Evolutionary conservation across 75 land plant genomes (phyloP), one percentile per base, ranked within the genome.

Genomic region (Cunninghamia lanceolata): DNA sequence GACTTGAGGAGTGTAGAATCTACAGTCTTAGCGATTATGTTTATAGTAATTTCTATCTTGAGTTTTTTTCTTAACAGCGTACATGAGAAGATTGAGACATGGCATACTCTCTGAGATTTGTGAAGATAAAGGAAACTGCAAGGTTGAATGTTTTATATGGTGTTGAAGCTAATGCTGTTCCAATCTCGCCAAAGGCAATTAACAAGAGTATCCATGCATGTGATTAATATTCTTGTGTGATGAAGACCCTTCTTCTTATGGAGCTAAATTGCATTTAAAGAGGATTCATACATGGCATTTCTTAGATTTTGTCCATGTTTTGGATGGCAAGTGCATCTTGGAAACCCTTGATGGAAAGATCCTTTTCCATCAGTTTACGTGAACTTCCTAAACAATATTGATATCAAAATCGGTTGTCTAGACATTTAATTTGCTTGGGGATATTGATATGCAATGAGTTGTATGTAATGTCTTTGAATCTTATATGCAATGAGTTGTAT

Each of bases 121-220:
- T 77, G 80, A 77, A 77, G 80, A 77, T 77, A 8, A 63, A 63
- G 9, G 68, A 28, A 63, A 25, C n/a, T 63, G 68, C 68, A 63
- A 63, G 30, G n/a, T 25, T 63, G 9, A 63, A 63, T 59, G 25
- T 28, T 63, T 28, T 6, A 25, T 21, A 63, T 28, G 28, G 9
- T 63, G 9, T 63, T 6, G 68, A 63, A 63, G 30, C 28, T 28
- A 63, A 63, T 28, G n/a, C 1, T 28, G 9, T 25, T 25, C 25
- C 2, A 13, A 2, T 63, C 68, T 63, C 1, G 30, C n/a, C 68
- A 63, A 63, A 63, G 68, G 68, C 68, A 63, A 25, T 25, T 63
- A 4, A 63, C 68, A 63, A 63, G 1, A 63, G 68, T 63, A 63
- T 63, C 28, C 28, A 63, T 28, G 28, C 28, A 25, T 25, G 28